Percentiles rank a stretch among this genome's conserved stretches.
Conservation (phyloP, 1,284 basidiomycete genomes). For the Xerocomus amazonicus region DNA sequence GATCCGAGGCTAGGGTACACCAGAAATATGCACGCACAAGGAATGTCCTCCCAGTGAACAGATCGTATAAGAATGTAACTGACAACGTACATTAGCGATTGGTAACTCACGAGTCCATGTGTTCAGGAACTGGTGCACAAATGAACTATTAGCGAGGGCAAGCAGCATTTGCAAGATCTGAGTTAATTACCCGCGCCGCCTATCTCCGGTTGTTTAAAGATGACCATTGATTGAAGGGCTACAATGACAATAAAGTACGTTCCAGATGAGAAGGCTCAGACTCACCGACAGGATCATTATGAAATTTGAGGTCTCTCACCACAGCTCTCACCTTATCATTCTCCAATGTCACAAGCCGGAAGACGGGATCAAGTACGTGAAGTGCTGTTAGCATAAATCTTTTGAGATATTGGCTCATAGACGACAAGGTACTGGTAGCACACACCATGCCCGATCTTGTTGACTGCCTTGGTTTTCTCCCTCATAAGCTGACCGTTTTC, state of each 20-base stretch:
- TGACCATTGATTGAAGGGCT: slow-evolving; percentile 95
- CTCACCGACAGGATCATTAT: slow-evolving; percentile 78
- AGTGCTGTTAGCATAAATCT: slow-evolving; percentile 45
- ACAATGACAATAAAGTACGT: neutral
- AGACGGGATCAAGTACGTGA: slow-evolving; percentile 81
- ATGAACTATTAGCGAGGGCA: slow-evolving; percentile 22
- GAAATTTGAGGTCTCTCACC: slow-evolving; percentile 73
- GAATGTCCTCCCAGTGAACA: slow-evolving; percentile 56
- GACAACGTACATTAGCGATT: neutral
- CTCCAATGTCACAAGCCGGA: slow-evolving; percentile 73
- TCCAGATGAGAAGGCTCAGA: neutral
- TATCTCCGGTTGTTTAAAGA: slow-evolving; percentile 85
- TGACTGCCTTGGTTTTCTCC: slow-evolving; percentile 75
- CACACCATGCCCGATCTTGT: slow-evolving; percentile 81
- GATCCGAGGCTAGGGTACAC: neutral
- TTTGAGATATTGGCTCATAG: too few species aligned
- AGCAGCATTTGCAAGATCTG: neutral
- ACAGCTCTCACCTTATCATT: slow-evolving; percentile 65
- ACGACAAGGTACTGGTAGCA: neutral
- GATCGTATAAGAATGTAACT: neutral
- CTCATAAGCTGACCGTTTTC: slow-evolving; percentile 62
- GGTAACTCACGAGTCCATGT: slow-evolving; percentile 73
- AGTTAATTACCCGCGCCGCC: slow-evolving; percentile 73
- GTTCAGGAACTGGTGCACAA: slow-evolving; percentile 54
- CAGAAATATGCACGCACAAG: slow-evolving; percentile 45